Evolutionary conservation across 2,329 filamentous ascomycete genomes (phyloP).

Genomic region (Clonostachys rhizophaga): DNA sequence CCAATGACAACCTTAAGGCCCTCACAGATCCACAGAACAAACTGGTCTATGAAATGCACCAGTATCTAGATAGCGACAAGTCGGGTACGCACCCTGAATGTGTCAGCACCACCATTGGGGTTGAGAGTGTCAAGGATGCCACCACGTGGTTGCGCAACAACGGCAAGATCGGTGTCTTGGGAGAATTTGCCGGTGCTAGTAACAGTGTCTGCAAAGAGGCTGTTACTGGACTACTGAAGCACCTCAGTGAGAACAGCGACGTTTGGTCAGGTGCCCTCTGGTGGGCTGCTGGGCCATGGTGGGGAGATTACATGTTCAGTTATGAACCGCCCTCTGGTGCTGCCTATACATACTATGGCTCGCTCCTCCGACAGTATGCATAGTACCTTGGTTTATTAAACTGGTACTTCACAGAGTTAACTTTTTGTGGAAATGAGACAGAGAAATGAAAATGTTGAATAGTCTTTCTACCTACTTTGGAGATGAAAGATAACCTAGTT

Average conservation of each 20-base stretch:
- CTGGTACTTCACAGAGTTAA: too few relatives aligned
- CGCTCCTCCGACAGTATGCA: too few relatives aligned
- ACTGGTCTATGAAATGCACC: constrained; percentile 54
- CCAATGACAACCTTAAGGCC: constrained; percentile 27
- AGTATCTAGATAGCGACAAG: constrained; percentile 50
- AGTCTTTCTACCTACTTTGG: too few relatives aligned
- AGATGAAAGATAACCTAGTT: too few relatives aligned
- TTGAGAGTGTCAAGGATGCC: neutral
- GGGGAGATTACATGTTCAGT: neutral
- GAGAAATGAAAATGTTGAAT: too few relatives aligned
- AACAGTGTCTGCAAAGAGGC: neutral
- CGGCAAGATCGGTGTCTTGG: neutral
- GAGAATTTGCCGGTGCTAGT: neutral
- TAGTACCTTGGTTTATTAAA: too few relatives aligned
- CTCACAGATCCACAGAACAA: constrained; percentile 44
- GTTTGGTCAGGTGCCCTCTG: neutral
- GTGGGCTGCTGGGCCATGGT: neutral
- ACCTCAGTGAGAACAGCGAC: neutral
- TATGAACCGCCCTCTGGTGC: neutral
- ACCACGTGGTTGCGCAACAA: neutral
- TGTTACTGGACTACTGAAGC: neutral
- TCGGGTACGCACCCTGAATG: constrained; percentile 43
- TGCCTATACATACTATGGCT: neutral
- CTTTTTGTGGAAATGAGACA: too few relatives aligned
- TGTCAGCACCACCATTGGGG: constrained; percentile 24